These are phyloP conservation scores for Kitagawia praeruptora DNA, from an alignment of 129 eudicot genomes.

Conservation along the genomic window DNA sequence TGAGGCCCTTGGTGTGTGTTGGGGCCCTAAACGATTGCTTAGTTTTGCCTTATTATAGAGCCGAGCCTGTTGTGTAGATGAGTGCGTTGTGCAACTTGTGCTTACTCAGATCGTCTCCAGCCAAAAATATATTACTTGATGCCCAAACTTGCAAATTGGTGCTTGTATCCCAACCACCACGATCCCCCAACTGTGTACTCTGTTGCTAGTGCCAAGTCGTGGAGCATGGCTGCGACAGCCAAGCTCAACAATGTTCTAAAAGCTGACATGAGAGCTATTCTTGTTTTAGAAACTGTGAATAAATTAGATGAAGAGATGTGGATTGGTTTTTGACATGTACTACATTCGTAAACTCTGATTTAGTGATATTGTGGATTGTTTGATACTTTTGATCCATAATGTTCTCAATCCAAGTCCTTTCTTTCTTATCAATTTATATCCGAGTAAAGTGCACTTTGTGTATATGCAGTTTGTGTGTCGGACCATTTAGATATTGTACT, in stretches of 20 bases:
- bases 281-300: background rate
- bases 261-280: background rate
- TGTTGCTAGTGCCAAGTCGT: constrained; percentile 29
- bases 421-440: too few relatives aligned
- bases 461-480: too few relatives aligned
- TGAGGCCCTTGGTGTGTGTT: too few relatives aligned
- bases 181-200: constrained; percentile 47
- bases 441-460: too few relatives aligned
- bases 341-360: background rate
- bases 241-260: constrained; percentile 14
- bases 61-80: too few relatives aligned
- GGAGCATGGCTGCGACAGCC: constrained; percentile 29
- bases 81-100: background rate
- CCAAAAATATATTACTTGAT: constrained; percentile 35
- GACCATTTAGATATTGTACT: too few relatives aligned
- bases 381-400: background rate
- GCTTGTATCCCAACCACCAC: constrained; percentile 49
- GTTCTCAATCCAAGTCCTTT: background rate
- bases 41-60: too few relatives aligned
- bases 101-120: constrained; percentile 55
- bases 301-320: background rate
- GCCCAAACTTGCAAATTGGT: constrained; percentile 45
- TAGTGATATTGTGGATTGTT: background rate
- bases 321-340: background rate
- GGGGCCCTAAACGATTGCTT: too few relatives aligned